Evolutionary conservation across 306 rosid genomes (phyloP).

Genomic region (Sechiopsis laciniata): DNA sequence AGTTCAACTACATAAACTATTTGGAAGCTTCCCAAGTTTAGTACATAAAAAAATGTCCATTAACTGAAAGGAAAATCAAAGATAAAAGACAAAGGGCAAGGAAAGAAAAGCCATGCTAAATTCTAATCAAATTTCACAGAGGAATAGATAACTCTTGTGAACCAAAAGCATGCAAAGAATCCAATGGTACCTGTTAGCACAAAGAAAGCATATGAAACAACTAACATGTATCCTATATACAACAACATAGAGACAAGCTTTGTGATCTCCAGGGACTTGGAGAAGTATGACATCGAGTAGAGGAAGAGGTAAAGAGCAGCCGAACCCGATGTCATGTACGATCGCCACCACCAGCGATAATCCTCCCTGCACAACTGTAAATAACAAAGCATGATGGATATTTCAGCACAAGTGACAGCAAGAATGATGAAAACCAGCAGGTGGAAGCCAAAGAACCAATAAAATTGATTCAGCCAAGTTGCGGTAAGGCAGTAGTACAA

Average conservation of each 20-base stretch:
- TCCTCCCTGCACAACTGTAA: constrained; percentile 76
- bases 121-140: constrained; percentile 62
- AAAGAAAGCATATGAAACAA: constrained; percentile 61
- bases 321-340: constrained; percentile 67
- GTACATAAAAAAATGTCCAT: not conserved
- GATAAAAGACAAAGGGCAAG: too few species aligned
- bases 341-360: constrained; percentile 77
- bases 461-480: constrained; percentile 71
- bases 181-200: constrained; percentile 73
- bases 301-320: constrained; percentile 64
- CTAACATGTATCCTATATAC: constrained; percentile 60
- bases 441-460: constrained; percentile 69
- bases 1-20: not conserved
- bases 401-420: constrained; percentile 58
- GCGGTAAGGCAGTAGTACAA: constrained; percentile 68
- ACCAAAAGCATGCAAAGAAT: constrained; percentile 67
- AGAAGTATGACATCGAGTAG: constrained; percentile 61
- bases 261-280: constrained; percentile 58
- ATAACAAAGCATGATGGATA: constrained; percentile 65
- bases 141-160: constrained; percentile 66
- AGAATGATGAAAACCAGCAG: constrained; percentile 65
- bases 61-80: not conserved
- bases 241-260: constrained; percentile 53
- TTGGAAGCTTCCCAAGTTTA: constrained; percentile 1
- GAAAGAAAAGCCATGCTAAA: constrained; percentile 27